Evolutionary conservation across 306 rosid species (phyloP), one percentile per base, ranked within the genome.

Genomic region (Pterocarpus santalinus): DNA sequence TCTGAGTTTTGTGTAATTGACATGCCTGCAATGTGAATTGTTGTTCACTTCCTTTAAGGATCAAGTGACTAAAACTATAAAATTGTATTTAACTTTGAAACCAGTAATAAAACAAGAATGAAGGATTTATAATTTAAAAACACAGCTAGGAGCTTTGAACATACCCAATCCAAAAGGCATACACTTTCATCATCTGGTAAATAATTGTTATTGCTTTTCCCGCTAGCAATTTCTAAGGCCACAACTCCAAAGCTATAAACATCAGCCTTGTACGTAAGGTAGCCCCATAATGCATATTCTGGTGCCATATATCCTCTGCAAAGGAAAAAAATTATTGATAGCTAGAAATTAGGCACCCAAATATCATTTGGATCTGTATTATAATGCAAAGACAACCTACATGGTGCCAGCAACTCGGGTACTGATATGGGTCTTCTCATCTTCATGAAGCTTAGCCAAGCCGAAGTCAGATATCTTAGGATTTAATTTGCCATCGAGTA

Each of bases 381-480:
- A 79, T 6, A 16, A 46, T 22, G 55, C 6, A 53, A 76, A 57
- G 65, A 8, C 13, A 78, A 85, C 89, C 22, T 22, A 93, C 97
- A 93, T 90, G n/a, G 97, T 93, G 76, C 97, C 96, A 0, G 97
- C 96, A n/a, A 93, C 81, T 65, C 89, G 83, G 70, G 97, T 93
- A 67, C 83, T 93, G 72, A 93, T 87, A 79, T 93, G 96, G 4
- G 90, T 82, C 88, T 91, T 91, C 82, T 81, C 97, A 69, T 81
- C 88, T 73, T 93, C 94, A 47, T 91, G 75, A 22, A 85, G 94
- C 86, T 73, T 90, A 65, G 97, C 96, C 84, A 93, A 85, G 65
- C 97, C 97, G 15, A 93, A 91, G 85, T 93, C 96, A 0, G 96
- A 91, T 72, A 91, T 93, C 75, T 93, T 93, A 43, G 97, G 97